Evolutionary conservation across 208 protist genomes (phyloP).

Genomic region (Spironucleus salmonicida): DNA sequence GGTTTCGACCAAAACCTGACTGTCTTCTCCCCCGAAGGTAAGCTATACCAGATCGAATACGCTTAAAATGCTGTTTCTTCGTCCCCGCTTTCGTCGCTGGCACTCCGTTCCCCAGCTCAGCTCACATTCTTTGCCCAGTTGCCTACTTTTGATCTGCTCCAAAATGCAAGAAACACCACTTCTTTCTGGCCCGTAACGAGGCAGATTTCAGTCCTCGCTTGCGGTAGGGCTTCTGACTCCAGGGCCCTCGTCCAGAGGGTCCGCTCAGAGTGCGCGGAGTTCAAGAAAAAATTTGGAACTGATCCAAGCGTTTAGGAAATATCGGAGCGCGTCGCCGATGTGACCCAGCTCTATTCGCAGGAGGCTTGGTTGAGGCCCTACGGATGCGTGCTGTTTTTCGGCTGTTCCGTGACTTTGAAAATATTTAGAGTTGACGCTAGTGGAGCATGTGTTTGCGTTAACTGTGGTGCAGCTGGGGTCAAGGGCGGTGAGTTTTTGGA

Average conservation of each 20-base stretch:
- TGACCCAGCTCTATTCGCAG: slow-evolving; percentile 7
- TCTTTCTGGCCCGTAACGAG: not conserved
- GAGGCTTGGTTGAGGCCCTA: slow-evolving; percentile 10
- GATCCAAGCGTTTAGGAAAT: not conserved
- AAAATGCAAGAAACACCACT: not conserved
- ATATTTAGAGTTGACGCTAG: slow-evolving; percentile 9
- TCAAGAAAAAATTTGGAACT: not conserved
- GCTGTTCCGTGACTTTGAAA: slow-evolving; percentile 1
- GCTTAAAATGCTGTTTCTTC: not conserved
- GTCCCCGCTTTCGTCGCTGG: not conserved
- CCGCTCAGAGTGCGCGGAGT: not conserved
- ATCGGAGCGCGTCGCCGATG: not conserved
- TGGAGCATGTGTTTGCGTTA: not conserved
- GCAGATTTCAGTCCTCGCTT: not conserved
- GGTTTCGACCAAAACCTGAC: slow-evolving; percentile 19
- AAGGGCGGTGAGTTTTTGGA: slow-evolving; percentile 8
- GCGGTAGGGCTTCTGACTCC: not conserved
- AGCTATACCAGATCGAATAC: slow-evolving; percentile 26
- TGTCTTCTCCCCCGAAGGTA: slow-evolving; percentile 19
- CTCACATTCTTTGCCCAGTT: not conserved
- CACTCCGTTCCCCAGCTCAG: not conserved
- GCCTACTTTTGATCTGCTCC: not conserved
- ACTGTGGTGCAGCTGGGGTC: not conserved
- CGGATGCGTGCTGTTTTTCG: slow-evolving; percentile 2
- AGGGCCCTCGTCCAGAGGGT: not conserved